Evolutionary conservation across 2,329 filamentous ascomycete genomes (phyloP).

Genomic region (Karstenula rhodostoma): DNA sequence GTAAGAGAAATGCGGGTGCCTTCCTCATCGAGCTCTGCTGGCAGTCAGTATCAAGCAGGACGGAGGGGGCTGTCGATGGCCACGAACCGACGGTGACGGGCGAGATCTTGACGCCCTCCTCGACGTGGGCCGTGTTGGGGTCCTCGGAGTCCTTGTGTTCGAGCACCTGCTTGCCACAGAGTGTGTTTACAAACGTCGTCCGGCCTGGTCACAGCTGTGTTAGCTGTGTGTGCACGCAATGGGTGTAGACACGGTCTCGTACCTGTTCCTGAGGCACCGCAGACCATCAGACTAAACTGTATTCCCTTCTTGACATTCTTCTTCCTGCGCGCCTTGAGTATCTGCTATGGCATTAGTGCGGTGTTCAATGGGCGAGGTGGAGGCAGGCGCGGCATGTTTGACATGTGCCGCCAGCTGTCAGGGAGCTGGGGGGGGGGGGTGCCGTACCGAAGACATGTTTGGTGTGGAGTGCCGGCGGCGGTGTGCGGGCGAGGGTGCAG

Average conservation of each 20-base stretch:
- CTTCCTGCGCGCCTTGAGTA: conserved; percentile 95
- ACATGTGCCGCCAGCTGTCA: conserved; percentile 30
- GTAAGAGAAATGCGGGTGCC: conserved; percentile 97
- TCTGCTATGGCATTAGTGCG: conserved; percentile 42
- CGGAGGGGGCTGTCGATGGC: conserved; percentile 9
- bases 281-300: conserved; percentile 99
- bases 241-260: conserved; percentile 50
- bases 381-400: conserved; percentile 24
- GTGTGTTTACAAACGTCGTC: conserved; percentile 99
- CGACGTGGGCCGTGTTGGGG: conserved; percentile 83
- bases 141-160: conserved; percentile 93
- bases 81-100: conserved; percentile 91
- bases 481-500: conserved; percentile 25
- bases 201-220: conserved; percentile 68
- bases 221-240: conserved; percentile 13
- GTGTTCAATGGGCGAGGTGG: conserved; percentile 23
- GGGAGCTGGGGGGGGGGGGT: conserved; percentile 33
- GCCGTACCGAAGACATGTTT: conserved; percentile 50
- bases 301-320: conserved; percentile 99
- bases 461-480: conserved; percentile 30
- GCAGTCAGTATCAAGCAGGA: conserved; percentile 17
- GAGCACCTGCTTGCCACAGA: conserved; percentile 94
- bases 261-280: conserved; percentile 98
- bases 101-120: conserved; percentile 98
- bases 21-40: conserved; percentile 94